phyloP scores from a whole-genome alignment of 2,329 filamentous ascomycete species.

The Ceratocystis lukuohia region DNA sequence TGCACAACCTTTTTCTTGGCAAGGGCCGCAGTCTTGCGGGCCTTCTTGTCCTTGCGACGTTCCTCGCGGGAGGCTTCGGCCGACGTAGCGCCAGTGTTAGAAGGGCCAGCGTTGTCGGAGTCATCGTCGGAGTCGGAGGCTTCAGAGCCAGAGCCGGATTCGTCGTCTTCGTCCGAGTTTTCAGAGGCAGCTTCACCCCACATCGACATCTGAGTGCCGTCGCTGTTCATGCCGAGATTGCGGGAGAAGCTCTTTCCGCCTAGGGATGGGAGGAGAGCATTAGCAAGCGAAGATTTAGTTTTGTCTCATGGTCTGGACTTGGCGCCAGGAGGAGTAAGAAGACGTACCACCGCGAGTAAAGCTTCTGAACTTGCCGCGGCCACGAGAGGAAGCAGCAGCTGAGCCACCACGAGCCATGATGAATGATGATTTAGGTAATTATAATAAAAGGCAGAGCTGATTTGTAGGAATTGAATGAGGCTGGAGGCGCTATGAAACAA shows the following conservation, averaged over 20 bases:
- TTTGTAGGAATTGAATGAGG: background rate
- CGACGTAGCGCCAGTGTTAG: conserved; percentile 33
- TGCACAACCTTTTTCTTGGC: conserved; percentile 61
- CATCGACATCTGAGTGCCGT: conserved; percentile 81
- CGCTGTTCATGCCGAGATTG: conserved; percentile 71
- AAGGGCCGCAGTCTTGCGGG: conserved; percentile 79
- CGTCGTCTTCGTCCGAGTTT: conserved; percentile 20
- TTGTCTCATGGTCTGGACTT: background rate
- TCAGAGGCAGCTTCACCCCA: conserved; percentile 42
- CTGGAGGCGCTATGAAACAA: no score
- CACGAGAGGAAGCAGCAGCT: conserved; percentile 45
- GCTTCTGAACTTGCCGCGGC: conserved; percentile 88
- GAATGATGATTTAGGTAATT: background rate
- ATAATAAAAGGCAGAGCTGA: background rate
- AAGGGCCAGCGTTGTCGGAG: conserved; percentile 28
- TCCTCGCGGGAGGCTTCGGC: conserved; percentile 60
- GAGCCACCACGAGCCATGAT: conserved; percentile 33
- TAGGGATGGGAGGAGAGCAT: conserved; percentile 28
- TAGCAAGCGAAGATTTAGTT: conserved; percentile 14
- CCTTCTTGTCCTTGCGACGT: conserved; percentile 76
- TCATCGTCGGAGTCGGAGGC: conserved; percentile 32
- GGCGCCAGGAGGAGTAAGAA: conserved; percentile 21
- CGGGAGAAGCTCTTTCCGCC: conserved; percentile 93
- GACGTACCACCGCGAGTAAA: conserved; percentile 72
- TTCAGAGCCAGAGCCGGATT: conserved; percentile 36